Base-by-base conservation (phyloP, 163 green algal genomes). In the Botryococcus braunii region DNA sequence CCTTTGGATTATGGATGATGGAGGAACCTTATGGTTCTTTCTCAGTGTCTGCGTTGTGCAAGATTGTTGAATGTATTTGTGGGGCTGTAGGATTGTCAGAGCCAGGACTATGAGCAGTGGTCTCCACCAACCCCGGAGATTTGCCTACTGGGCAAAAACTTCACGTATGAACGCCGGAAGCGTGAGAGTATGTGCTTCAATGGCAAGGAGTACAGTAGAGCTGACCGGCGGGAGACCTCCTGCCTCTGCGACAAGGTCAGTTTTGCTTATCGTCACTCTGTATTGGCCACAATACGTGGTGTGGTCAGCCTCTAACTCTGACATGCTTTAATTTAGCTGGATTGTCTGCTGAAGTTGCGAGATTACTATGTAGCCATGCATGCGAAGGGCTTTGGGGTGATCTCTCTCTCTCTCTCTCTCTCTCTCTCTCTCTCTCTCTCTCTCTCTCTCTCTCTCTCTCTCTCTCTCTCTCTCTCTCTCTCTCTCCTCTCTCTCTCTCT, bases 41-140 rank as follows among this genome's bases (percentile, higher is more conserved):
- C n/a, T n/a, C n/a, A n/a, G n/a, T n/a, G n/a, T n/a, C n/a, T n/a
- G n/a, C n/a, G n/a, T n/a, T n/a, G n/a, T n/a, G n/a, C n/a, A n/a
- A n/a, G n/a, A n/a, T n/a, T n/a, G n/a, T n/a, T n/a, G n/a, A n/a
- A n/a, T n/a, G n/a, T n/a, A n/a, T n/a, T n/a, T n/a, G n/a, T n/a
- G n/a, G n/a, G n/a, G n/a, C n/a, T n/a, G n/a, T n/a, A 81, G 76
- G 74, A 75, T 27, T 86, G 77, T 62, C 56, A 43, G 11, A 37
- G 60, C 0, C 38, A 46, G 2, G 79, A 82, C 32, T 87, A 85
- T 48, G 80, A 87, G 73, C 21, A 11, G 2, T 87, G 76, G 76
- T 66, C 39, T 38, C 25, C 60, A 31, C 67, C 67, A 6, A 34
- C 41, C 25, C 46, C 67, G 2, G 72, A 68, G 23, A 38, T 13